A percentile compares a stretch with the other conserved stretches of the same genome.
Conservation (phyloP, 345 rosid genomes). For the Viola odorata region DNA sequence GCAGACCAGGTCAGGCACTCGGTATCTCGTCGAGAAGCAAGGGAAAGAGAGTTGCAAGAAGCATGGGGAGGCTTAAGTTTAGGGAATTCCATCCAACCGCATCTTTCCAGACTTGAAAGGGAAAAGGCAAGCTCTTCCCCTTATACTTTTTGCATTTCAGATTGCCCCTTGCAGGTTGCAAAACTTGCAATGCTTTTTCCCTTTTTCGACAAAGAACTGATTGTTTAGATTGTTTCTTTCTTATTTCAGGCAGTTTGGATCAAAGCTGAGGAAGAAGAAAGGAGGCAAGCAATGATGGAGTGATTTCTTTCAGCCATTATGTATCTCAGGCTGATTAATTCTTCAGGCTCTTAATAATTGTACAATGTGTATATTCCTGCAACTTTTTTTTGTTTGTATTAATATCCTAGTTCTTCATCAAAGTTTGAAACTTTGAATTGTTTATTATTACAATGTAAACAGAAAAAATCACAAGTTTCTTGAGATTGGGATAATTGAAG, state of each 20-base stretch:
- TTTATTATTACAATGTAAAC: too few species aligned
- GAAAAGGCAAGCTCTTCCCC: conserved; percentile 55
- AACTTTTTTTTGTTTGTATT: too few species aligned
- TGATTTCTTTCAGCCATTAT: neutral
- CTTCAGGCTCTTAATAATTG: too few species aligned
- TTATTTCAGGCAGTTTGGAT: conserved; percentile 73
- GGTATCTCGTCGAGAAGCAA: conserved; percentile 53
- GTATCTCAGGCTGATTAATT: neutral
- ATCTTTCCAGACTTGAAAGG: conserved; percentile 66
- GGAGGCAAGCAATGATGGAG: conserved; percentile 28
- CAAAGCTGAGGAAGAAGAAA: conserved; percentile 82
- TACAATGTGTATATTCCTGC: too few species aligned
- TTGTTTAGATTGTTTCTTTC: conserved; percentile 11
- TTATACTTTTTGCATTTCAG: neutral
- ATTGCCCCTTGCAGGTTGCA: neutral
- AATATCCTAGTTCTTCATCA: too few species aligned
- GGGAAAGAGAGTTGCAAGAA: conserved; percentile 77
- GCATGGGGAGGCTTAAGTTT: conserved; percentile 90
- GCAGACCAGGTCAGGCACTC: conserved; percentile 19
- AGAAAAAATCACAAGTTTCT: too few species aligned
- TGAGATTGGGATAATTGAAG: too few species aligned
- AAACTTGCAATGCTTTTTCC: neutral
- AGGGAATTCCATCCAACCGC: conserved; percentile 63
- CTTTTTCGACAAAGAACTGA: neutral
- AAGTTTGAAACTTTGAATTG: too few species aligned